Conservation (phyloP, 768 basidiomycete genomes). For the Termitomyces sp. region DNA sequence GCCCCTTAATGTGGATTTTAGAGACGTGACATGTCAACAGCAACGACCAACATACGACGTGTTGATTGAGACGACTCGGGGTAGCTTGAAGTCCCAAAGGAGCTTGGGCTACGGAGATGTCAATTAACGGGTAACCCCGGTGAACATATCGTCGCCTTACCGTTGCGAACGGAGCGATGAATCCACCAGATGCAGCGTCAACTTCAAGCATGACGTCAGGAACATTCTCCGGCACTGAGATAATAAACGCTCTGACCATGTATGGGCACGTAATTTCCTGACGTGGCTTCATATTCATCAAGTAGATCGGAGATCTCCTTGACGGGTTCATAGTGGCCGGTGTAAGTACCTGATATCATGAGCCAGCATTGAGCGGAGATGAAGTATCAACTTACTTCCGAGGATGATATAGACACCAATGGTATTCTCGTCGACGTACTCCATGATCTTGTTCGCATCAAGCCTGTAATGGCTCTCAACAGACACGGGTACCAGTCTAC, state of each 20-base stretch:
- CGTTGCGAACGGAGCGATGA: conserved; percentile 60
- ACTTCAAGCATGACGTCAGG: conserved; percentile 40
- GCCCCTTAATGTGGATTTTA: conserved; percentile 31
- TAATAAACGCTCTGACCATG: conserved; percentile 48
- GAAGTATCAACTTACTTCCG: conserved; percentile 29
- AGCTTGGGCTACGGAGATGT: conserved; percentile 40
- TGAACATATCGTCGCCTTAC: conserved; percentile 14
- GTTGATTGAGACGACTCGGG: conserved; percentile 60
- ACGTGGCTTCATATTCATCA: conserved; percentile 58
- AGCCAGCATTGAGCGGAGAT: conserved; percentile 33
- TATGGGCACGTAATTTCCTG: conserved; percentile 57
- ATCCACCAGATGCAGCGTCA: conserved; percentile 64
- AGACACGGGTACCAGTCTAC: conserved; percentile 45
- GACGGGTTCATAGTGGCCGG: conserved; percentile 76
- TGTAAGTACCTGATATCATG: conserved; percentile 44
- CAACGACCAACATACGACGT: conserved; percentile 29
- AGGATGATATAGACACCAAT: conserved; percentile 62
- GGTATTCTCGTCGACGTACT: conserved; percentile 69
- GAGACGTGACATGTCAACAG: too few species aligned
- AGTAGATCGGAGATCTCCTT: conserved; percentile 76
- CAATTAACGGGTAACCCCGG: conserved; percentile 21
- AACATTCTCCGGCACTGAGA: conserved; percentile 28
- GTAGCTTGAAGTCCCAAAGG: conserved; percentile 59
- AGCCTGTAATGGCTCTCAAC: conserved; percentile 50
- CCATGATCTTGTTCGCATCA: conserved; percentile 57